Conservation (phyloP, 2,329 filamentous ascomycete species). For the Tolypocladium amazonense region DNA sequence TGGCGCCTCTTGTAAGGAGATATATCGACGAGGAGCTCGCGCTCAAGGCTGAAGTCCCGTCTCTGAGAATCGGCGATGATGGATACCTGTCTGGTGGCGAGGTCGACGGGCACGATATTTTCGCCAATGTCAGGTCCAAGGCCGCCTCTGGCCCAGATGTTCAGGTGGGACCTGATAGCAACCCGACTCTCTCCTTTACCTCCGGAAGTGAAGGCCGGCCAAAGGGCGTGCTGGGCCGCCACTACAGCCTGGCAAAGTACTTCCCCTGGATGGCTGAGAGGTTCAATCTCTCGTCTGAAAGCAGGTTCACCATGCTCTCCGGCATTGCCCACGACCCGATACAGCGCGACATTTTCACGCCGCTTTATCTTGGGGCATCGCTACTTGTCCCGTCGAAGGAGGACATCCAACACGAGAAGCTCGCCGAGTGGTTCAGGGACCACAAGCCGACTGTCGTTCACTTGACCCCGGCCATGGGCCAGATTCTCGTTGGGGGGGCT, state of each 20-base stretch:
- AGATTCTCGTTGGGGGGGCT: conserved; percentile 82
- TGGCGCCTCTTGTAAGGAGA: conserved; percentile 35
- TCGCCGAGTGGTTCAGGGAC: conserved; percentile 80
- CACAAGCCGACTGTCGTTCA: conserved; percentile 71
- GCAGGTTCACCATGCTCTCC: no score
- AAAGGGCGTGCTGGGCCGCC: conserved; percentile 82
- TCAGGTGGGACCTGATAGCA: conserved; percentile 77
- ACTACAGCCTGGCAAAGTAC: conserved; percentile 78
- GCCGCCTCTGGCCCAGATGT: conserved; percentile 56
- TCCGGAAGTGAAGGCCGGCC: no score
- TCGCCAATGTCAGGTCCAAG: conserved; percentile 42
- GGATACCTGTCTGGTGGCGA: conserved; percentile 62
- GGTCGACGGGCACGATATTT: conserved; percentile 54
- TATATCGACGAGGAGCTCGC: conserved; percentile 66
- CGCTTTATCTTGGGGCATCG: conserved; percentile 74
- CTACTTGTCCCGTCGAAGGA: conserved; percentile 71
- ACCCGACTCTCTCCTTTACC: no score
- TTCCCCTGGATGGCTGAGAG: conserved; percentile 87
- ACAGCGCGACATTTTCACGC: conserved; percentile 73
- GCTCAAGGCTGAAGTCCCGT: conserved; percentile 65
- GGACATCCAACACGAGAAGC: conserved; percentile 72
- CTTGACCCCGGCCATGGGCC: conserved; percentile 91
- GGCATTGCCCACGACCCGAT: conserved; percentile 74
- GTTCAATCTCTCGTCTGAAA: conserved; percentile 63
- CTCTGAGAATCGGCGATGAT: conserved; percentile 59